Conservation (phyloP, 2,329 filamentous ascomycete genomes). For the Lojkania enalia region DNA sequence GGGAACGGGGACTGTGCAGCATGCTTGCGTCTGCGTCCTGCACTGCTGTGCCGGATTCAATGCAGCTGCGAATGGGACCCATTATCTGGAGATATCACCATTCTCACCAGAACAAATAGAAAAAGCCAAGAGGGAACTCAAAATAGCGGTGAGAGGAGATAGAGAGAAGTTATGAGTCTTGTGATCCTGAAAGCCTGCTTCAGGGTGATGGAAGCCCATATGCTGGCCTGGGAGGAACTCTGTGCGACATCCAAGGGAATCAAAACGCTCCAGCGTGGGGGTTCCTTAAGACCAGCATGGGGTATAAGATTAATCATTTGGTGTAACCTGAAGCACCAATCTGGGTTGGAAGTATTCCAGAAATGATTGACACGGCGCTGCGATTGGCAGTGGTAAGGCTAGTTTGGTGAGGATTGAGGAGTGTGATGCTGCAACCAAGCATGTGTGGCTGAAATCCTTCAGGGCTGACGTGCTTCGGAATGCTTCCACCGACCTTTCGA, state of each 20-base stretch:
- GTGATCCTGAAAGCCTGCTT: slow-evolving; percentile 6
- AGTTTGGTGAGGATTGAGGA: not conserved
- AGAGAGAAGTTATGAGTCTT: slow-evolving; percentile 4
- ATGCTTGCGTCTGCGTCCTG: slow-evolving; percentile 8
- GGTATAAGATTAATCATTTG: slow-evolving; percentile 5
- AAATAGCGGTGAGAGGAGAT: slow-evolving; percentile 1
- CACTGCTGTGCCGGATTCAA: not conserved
- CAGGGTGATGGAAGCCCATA: slow-evolving; percentile 4
- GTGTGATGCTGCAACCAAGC: slow-evolving; percentile 1
- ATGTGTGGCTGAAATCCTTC: slow-evolving; percentile 1
- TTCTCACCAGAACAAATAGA: no score
- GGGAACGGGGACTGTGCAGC: slow-evolving; percentile 16
- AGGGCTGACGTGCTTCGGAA: slow-evolving; percentile 1
- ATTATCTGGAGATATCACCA: no score
- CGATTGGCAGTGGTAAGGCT: slow-evolving; percentile 6
- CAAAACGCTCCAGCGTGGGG: slow-evolving; percentile 20
- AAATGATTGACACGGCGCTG: slow-evolving; percentile 2
- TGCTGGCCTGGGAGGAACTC: slow-evolving; percentile 7
- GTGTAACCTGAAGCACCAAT: slow-evolving; percentile 5
- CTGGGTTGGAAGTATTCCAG: slow-evolving; percentile 1
- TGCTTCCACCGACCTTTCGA: not conserved
- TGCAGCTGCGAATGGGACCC: no score
- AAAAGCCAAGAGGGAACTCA: not conserved
- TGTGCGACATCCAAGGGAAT: no score
- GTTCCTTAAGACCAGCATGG: not conserved